phyloP scores from a whole-genome alignment of 73 alveolate genomes.

The Tetrahymena borealis region DNA sequence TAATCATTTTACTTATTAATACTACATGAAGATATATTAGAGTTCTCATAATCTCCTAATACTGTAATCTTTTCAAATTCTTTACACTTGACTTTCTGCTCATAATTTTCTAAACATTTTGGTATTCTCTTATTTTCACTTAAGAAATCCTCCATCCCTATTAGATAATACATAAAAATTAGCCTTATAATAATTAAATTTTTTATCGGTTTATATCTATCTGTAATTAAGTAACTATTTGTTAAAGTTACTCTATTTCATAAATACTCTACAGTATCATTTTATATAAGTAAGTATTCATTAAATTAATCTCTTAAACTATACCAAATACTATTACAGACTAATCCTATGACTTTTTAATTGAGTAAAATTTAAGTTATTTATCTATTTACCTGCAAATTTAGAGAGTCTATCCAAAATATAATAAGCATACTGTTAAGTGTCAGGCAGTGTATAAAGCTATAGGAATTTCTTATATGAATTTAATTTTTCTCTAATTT shows the following conservation, averaged over 20 bases:
- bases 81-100: neutral
- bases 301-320: no score
- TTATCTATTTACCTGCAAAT: neutral
- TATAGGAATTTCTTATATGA: neutral
- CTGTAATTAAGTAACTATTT: no score
- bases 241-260: no score
- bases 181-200: no score
- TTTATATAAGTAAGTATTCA: no score
- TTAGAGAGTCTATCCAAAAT: neutral
- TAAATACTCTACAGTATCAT: no score
- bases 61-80: neutral
- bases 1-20: neutral
- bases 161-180: neutral
- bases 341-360: no score
- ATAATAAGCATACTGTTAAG: neutral
- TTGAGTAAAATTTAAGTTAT: neutral
- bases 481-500: neutral
- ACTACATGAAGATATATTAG: neutral
- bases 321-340: no score
- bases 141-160: neutral
- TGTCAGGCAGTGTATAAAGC: neutral
- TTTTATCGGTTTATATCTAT: no score
- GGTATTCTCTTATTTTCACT: neutral
- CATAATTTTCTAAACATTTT: neutral
- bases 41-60: neutral